Evolutionary conservation across 306 rosid species (phyloP).

Genomic region (Castanea mollissima): DNA sequence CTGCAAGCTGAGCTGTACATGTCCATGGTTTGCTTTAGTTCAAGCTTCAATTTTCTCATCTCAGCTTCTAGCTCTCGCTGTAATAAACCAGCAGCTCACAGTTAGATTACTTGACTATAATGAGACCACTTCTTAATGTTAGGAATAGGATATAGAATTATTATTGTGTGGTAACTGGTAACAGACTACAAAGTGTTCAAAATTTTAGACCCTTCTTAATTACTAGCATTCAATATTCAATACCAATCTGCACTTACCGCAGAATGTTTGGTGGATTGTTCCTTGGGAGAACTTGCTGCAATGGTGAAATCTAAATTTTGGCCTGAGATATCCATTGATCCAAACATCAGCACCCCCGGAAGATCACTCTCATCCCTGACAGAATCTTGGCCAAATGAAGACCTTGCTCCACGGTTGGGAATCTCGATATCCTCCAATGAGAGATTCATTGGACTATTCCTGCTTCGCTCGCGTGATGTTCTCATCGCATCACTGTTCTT

Average conservation of each 20-base stretch:
- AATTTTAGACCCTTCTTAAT: too few relatives aligned
- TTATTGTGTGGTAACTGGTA: too few relatives aligned
- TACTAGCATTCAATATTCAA: background rate
- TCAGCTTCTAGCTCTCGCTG: conserved; percentile 80
- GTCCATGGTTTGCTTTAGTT: conserved; percentile 93
- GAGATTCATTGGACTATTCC: conserved; percentile 32
- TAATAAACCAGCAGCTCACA: conserved; percentile 21
- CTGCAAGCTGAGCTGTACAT: conserved; percentile 97
- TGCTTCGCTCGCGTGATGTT: conserved; percentile 42
- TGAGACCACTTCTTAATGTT: background rate
- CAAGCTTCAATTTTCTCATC: conserved; percentile 86
- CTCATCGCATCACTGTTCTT: conserved; percentile 3
- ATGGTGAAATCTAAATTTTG: conserved; percentile 31
- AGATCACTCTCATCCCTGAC: conserved; percentile 42
- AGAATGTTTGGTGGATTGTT: conserved; percentile 28
- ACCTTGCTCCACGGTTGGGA: conserved; percentile 29
- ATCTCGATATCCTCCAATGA: conserved; percentile 44
- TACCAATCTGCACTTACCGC: conserved; percentile 45
- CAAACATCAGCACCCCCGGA: conserved; percentile 21
- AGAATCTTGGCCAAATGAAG: conserved; percentile 34
- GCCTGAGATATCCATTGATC: conserved; percentile 36
- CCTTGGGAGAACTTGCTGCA: conserved; percentile 14
- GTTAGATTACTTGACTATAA: conserved; percentile 6
- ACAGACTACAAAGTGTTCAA: too few relatives aligned
- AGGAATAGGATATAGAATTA: too few relatives aligned